phyloP scores from a whole-genome alignment of 2,329 filamentous ascomycete species.

The Capronia epimyces region DNA sequence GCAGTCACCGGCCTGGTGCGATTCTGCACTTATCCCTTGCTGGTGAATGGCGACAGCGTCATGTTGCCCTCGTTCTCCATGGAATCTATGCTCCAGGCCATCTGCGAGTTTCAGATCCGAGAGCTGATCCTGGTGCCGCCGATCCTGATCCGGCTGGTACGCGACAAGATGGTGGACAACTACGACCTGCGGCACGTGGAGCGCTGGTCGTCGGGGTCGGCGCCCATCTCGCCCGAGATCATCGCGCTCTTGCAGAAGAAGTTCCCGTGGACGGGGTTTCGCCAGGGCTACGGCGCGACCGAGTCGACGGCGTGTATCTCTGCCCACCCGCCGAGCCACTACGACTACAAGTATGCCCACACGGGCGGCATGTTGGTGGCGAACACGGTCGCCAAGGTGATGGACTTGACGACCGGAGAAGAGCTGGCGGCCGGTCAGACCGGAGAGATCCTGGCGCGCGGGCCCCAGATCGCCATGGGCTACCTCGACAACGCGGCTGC shows the following conservation, averaged over 20 bases:
- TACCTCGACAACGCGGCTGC: slow-evolving; percentile 70
- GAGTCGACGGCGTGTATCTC: slow-evolving; percentile 60
- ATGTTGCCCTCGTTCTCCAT: slow-evolving; percentile 61
- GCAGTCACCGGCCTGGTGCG: slow-evolving; percentile 56
- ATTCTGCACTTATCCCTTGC: slow-evolving; percentile 56
- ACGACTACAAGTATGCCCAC: slow-evolving; percentile 54
- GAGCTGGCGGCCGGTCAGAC: slow-evolving; percentile 46
- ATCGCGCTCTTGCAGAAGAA: slow-evolving; percentile 51
- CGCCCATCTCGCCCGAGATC: slow-evolving; percentile 54
- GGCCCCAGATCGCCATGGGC: slow-evolving; percentile 73
- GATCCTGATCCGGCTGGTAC: slow-evolving; percentile 57
- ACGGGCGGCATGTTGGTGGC: slow-evolving; percentile 45
- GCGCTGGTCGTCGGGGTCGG: slow-evolving; percentile 56
- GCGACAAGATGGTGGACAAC: slow-evolving; percentile 47
- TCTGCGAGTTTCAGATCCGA: slow-evolving; percentile 49
- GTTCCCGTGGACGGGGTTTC: slow-evolving; percentile 57
- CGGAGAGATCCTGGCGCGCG: slow-evolving; percentile 63
- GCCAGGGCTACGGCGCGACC: slow-evolving; percentile 66
- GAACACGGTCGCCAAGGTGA: slow-evolving; percentile 54
- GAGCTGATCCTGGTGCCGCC: slow-evolving; percentile 57
- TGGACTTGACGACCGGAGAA: slow-evolving; percentile 46
- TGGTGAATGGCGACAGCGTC: slow-evolving; percentile 59
- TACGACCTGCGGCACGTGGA: slow-evolving; percentile 51
- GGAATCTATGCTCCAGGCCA: slow-evolving; percentile 50
- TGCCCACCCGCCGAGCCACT: slow-evolving; percentile 52